Conservation (phyloP, 2,329 filamentous ascomycete species). For the Aciculosporium take region DNA sequence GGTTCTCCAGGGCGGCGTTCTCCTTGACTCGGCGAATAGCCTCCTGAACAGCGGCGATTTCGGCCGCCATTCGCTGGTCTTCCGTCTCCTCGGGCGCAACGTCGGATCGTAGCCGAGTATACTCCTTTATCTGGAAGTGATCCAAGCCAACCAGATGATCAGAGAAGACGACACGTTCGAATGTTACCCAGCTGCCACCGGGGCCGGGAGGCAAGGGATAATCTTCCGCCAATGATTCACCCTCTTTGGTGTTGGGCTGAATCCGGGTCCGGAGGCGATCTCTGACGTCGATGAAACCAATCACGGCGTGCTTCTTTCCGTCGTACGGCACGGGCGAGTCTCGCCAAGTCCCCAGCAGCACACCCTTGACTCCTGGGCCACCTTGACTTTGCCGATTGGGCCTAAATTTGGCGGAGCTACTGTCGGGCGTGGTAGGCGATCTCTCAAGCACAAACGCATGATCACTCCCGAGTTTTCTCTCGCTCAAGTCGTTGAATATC, state of each 20-base stretch:
- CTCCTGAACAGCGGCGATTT: conserved; percentile 30
- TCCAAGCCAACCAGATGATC: conserved; percentile 40
- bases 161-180: conserved; percentile 45
- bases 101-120: conserved; percentile 39
- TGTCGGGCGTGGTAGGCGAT: conserved; percentile 8
- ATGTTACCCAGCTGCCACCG: conserved; percentile 50
- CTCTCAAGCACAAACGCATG: conserved; percentile 17
- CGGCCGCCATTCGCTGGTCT: conserved; percentile 23
- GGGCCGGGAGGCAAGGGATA: conserved; percentile 41
- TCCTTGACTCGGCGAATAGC: conserved; percentile 29
- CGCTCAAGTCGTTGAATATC: conserved; percentile 33
- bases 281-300: conserved; percentile 47
- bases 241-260: conserved; percentile 33
- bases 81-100: conserved; percentile 19
- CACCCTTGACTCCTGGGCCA: conserved; percentile 26
- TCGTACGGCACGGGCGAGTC: conserved; percentile 37
- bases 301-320: conserved; percentile 40
- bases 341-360: conserved; percentile 45
- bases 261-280: conserved; percentile 47
- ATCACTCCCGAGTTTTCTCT: conserved; percentile 29
- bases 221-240: conserved; percentile 30
- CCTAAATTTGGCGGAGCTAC: conserved; percentile 14
- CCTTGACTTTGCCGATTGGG: conserved; percentile 13
- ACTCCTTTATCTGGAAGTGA: conserved; percentile 46
- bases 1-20: conserved; percentile 29